Conservation (phyloP, 2,329 filamentous ascomycete species). For the Bisporella sp. region DNA sequence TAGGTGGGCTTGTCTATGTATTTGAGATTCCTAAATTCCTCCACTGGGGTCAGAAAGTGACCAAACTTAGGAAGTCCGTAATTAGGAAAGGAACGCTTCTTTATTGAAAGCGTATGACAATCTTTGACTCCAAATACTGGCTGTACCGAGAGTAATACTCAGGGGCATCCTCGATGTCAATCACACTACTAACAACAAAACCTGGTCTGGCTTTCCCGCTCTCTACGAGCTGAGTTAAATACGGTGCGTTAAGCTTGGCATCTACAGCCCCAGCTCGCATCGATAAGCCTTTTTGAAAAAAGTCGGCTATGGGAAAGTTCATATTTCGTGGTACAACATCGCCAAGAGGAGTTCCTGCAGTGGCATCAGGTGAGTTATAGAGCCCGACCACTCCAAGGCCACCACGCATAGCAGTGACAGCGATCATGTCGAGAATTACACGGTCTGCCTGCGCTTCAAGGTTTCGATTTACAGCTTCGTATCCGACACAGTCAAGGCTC, state of each 20-base stretch:
- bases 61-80: too few species aligned
- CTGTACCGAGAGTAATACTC: conserved; percentile 60
- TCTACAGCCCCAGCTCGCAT: conserved; percentile 54
- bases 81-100: too few species aligned
- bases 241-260: conserved; percentile 60
- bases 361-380: conserved; percentile 44
- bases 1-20: too few species aligned
- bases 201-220: conserved; percentile 56
- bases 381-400: conserved; percentile 25
- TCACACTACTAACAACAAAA: conserved; percentile 60
- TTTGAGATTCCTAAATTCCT: too few species aligned
- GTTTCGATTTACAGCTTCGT: conserved; percentile 50
- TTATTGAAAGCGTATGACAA: too few species aligned
- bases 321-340: conserved; percentile 37
- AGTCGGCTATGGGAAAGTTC: neutral
- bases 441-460: conserved; percentile 55
- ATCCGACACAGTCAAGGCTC: conserved; percentile 59
- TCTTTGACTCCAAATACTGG: conserved; percentile 25
- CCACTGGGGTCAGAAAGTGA: too few species aligned
- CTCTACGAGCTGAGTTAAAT: conserved; percentile 58
- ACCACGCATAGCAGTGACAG: conserved; percentile 21
- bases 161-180: conserved; percentile 53
- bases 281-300: conserved; percentile 33
- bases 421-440: conserved; percentile 23
- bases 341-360: conserved; percentile 61